Base-by-base conservation (phyloP, 179 eudicot species). In the Spergularia azorica region DNA sequence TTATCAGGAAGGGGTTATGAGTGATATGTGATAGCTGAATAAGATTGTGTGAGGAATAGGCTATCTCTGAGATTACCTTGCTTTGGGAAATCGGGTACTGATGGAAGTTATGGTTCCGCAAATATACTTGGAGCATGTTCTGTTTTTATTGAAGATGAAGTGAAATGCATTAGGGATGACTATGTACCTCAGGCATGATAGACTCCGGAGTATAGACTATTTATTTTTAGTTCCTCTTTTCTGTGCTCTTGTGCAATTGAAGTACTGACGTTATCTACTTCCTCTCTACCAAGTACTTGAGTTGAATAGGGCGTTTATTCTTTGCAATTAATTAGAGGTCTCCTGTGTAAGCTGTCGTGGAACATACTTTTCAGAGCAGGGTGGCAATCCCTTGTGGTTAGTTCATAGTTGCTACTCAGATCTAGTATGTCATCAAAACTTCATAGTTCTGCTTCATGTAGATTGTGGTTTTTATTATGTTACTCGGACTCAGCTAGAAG, bases 21-120 rank as follows among this genome's bases (percentile, higher is more conserved):
- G 56, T 36, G 46, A 63, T 63, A 13, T 17, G 57, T n/a, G 39
- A 41, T 58, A 65, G 41, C 72, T 66, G 56, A 66, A 65, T 52
- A 75, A 26, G 10, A 66, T 41, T 13, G 11, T 41, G 39, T 43
- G 18, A 48, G 41, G 51, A 51, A 51, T 43, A 54, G 10, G 16
- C 4, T 17, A n/a, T 21, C 10, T 3, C 32, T 17, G 52, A 46
- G 58, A 36, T 26, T 1, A 15, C 8, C 50, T 46, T 46, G 9
- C 50, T 46, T 46, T 46, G 50, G 50, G 9, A 46, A 46, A 9
- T 6, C 9, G 39, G 5, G 9, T 46, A 46, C 10, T 9, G 9
- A 46, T 46, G 50, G 9, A 46, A 46, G 50, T 46, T 9, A 0
- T 46, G 9, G 50, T 9, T 46, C 50, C 50, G 50, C 50, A 46